phyloP scores from a whole-genome alignment of 164 flowering plant genomes.

The Umbellularia californica region DNA sequence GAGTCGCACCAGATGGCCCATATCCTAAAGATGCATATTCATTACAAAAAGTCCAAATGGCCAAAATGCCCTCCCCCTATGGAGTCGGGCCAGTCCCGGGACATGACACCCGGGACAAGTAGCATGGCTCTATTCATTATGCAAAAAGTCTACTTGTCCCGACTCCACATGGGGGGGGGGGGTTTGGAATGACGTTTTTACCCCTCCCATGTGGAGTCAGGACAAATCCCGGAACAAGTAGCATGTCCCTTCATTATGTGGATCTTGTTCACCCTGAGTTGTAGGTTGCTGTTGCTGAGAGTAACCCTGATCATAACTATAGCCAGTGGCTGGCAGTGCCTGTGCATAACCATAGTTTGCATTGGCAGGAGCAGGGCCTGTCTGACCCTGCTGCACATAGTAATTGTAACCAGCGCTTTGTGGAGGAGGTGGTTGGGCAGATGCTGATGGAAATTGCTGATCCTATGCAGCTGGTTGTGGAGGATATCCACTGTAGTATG shows the following conservation, averaged over 20 bases:
- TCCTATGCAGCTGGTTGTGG: constrained; percentile 36
- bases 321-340: not conserved
- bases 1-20: constrained; percentile 13
- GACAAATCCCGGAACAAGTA: no score
- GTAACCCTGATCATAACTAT: constrained; percentile 35
- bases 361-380: constrained; percentile 24
- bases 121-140: no score
- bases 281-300: constrained; percentile 28
- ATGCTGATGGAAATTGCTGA: constrained; percentile 24
- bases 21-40: constrained; percentile 15
- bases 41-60: no score
- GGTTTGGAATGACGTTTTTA: no score
- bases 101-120: no score
- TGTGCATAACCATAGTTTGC: constrained; percentile 13
- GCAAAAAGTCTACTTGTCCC: no score
- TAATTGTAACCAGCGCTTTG: constrained; percentile 29
- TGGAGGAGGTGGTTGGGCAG: constrained; percentile 22
- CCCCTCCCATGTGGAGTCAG: no score
- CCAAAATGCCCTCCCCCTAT: no score
- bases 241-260: constrained; percentile 22
- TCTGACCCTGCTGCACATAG: constrained; percentile 30
- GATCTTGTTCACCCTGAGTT: constrained; percentile 24
- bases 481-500: constrained; percentile 34
- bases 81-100: no score
- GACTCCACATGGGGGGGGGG: no score